Evolutionary conservation across 371 early-diverging fungal genomes (phyloP), one percentile per base, ranked within the genome.

Genomic region (Ecytonucleospora hepatopenaei): DNA sequence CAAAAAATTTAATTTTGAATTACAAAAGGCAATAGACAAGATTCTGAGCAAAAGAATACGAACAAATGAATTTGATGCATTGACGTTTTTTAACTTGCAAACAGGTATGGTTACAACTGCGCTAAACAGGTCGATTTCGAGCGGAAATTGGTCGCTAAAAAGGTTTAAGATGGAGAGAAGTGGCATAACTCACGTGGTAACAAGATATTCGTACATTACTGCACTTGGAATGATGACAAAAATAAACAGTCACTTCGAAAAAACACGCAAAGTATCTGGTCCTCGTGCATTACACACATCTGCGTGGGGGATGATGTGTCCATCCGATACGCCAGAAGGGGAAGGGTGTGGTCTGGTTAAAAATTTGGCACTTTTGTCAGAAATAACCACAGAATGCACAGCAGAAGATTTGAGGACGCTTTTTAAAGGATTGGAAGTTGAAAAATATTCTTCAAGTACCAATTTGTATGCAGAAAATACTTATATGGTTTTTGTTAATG

Each of bases 131-230:
- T 90, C 97, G 49, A 96, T 99, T 64, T 91, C 93, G 0, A 90
- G 96, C 0, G 98, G 99, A 30, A 96, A 95, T 77, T 99, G 99
- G 99, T 88, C 85, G 53, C 83, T 99, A 65, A 96, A 94, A 82
- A 90, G 99, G 76, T 97, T 99, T 85, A 94, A 91, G 82, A 97
- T 99, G 97, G 97, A 99, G 74, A 85, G 97, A 48, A 90, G 93
- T 19, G 99, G 99, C 60, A 90, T 99, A 35, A 96, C 96, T 2
- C 95, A 96, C 68, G 94, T 95, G 0, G 80, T 99, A 47, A 87
- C 90, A 35, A 87, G 99, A 32, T 83, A 97, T 32, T 88, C 89
- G 56, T 96, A 93, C 73, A 91, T 97, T 62, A 85, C 90, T 2
- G 94, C 96, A 0, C 81, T 99, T 62, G 98, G 98, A 65, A 97